Evolutionary conservation across 495 filamentous ascomycete genomes (phyloP).

Genomic region (Hypoxylon lienhwacheense): DNA sequence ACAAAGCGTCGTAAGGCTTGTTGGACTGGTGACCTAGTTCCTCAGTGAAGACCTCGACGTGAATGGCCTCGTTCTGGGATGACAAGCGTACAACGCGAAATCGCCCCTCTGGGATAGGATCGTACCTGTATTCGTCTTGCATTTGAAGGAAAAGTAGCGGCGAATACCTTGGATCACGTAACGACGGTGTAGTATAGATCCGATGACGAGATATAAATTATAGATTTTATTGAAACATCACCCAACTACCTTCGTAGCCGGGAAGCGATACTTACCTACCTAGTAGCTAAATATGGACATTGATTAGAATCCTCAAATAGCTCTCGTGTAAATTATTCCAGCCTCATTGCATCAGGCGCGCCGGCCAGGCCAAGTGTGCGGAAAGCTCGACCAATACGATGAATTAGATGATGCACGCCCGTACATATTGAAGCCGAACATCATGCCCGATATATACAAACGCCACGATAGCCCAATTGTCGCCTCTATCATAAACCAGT

Average conservation of each 20-base stretch:
- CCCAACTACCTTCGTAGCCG: too few relatives aligned
- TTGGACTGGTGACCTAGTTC: not conserved
- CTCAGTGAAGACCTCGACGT: not conserved
- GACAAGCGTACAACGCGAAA: not conserved
- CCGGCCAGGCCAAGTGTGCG: not conserved
- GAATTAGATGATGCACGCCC: too few relatives aligned
- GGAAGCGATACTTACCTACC: too few relatives aligned
- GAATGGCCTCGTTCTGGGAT: not conserved
- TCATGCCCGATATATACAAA: not conserved
- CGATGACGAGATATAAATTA: too few relatives aligned
- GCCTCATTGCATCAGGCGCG: too few relatives aligned
- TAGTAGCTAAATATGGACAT: too few relatives aligned
- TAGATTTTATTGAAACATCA: too few relatives aligned
- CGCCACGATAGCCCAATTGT: not conserved
- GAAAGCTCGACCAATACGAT: not conserved
- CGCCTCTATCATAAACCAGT: too few relatives aligned
- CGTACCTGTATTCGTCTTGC: not conserved
- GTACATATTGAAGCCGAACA: not conserved
- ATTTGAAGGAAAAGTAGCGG: not conserved
- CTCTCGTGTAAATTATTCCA: too few relatives aligned
- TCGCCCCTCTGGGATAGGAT: not conserved
- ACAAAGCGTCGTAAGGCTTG: constrained; percentile 4
- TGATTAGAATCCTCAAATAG: too few relatives aligned
- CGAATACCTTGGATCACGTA: not conserved
- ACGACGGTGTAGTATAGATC: not conserved